A percentile compares a stretch with the other conserved stretches of the same genome.
These are phyloP conservation scores for Aspergillus sparsus DNA, from an alignment of 495 filamentous ascomycete species.

Conservation along the genomic window DNA sequence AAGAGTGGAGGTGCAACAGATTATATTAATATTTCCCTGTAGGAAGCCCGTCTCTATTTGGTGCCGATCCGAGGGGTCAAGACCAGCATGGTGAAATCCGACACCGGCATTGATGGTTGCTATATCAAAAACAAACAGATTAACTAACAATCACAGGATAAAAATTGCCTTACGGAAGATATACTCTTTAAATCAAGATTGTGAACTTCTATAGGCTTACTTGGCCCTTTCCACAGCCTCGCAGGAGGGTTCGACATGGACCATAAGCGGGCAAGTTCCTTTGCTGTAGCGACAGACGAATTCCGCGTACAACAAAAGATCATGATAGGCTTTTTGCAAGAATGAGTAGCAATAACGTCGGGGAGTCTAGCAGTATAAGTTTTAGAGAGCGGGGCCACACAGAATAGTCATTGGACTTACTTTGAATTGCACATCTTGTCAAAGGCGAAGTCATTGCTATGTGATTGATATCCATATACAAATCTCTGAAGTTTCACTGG, in stretches of 20 bases:
- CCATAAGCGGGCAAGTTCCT: slow-evolving; percentile 69
- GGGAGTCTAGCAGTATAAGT: slow-evolving; percentile 52
- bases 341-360: slow-evolving; percentile 73
- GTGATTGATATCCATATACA: slow-evolving; percentile 73
- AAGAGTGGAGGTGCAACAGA: slow-evolving; percentile 94
- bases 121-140: slow-evolving; percentile 24
- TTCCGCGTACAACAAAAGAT: slow-evolving; percentile 88
- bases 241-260: slow-evolving; percentile 53
- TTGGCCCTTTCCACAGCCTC: slow-evolving; percentile 69
- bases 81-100: slow-evolving; percentile 91
- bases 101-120: slow-evolving; percentile 69
- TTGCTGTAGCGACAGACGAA: slow-evolving; percentile 74
- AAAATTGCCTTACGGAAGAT: not conserved
- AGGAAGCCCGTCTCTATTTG: slow-evolving; percentile 73
- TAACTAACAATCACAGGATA: not conserved
- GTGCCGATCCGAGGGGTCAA: slow-evolving; percentile 69
- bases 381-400: slow-evolving; percentile 5
- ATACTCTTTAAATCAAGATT: slow-evolving; percentile 64
- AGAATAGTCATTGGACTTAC: slow-evolving; percentile 37
- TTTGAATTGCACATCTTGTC: slow-evolving; percentile 77
- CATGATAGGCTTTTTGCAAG: slow-evolving; percentile 82
- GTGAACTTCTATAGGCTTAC: slow-evolving; percentile 53
- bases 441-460: slow-evolving; percentile 81
- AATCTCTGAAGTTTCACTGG: slow-evolving; percentile 85
- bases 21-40: slow-evolving; percentile 75